phyloP scores from a whole-genome alignment of 2,329 filamentous ascomycete genomes.

The Xylariaceae sp. region DNA sequence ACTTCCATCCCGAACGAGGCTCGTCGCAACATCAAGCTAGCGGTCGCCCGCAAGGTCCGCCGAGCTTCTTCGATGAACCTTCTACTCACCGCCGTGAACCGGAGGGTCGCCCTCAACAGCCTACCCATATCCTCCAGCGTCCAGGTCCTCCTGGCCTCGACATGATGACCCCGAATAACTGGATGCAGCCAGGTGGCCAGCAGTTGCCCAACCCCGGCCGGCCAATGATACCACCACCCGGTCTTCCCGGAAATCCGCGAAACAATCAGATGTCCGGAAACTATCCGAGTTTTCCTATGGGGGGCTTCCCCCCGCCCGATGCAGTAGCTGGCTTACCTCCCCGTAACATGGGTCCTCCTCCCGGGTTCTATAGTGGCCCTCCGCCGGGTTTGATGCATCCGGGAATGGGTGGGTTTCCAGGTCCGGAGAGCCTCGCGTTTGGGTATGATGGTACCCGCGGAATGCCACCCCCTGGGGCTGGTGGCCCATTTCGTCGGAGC shows the following conservation, averaged over 20 bases:
- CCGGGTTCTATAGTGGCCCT: slow-evolving; percentile 53
- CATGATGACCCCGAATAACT: slow-evolving; percentile 53
- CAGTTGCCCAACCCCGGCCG: slow-evolving; percentile 46
- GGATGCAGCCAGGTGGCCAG: slow-evolving; percentile 44
- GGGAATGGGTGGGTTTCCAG: slow-evolving; percentile 56
- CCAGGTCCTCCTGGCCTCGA: slow-evolving; percentile 59
- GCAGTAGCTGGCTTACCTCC: slow-evolving; percentile 44
- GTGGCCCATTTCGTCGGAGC: slow-evolving; percentile 38
- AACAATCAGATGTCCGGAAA: slow-evolving; percentile 55
- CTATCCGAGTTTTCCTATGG: slow-evolving; percentile 59
- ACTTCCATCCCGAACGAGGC: slow-evolving; percentile 43
- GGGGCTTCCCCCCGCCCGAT: slow-evolving; percentile 48
- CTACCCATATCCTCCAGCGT: slow-evolving; percentile 63
- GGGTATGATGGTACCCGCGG: slow-evolving; percentile 53
- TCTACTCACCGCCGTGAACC: slow-evolving; percentile 47
- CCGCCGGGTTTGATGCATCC: slow-evolving; percentile 52
- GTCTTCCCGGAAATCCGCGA: slow-evolving; percentile 45
- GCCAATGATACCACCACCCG: slow-evolving; percentile 62
- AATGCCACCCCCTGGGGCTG: slow-evolving; percentile 49
- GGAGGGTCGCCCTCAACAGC: slow-evolving; percentile 50
- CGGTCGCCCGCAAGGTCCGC: slow-evolving; percentile 36
- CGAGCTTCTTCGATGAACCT: slow-evolving; percentile 54
- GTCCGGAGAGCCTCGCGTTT: slow-evolving; percentile 49
- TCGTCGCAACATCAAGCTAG: slow-evolving; percentile 33
- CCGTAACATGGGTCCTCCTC: slow-evolving; percentile 52